phyloP scores from a whole-genome alignment of 1,284 basidiomycete genomes.

The Cryptococcus wingfieldii region DNA sequence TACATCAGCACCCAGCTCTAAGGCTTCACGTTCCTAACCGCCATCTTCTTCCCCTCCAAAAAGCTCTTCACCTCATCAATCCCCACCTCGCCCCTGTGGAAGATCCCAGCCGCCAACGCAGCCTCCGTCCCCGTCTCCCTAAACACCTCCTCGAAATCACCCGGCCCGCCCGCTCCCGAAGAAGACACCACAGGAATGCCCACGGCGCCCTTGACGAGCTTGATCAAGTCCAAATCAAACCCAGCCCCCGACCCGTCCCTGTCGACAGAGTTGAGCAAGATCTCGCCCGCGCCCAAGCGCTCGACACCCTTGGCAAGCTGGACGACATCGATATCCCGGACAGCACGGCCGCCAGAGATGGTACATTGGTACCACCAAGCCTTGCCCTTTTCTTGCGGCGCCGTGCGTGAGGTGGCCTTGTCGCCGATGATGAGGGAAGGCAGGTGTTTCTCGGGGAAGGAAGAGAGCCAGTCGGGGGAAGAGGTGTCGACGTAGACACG shows the following conservation, averaged over 20 bases:
- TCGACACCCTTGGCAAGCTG: constrained; percentile 88
- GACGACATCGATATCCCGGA: constrained; percentile 83
- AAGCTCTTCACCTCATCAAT: constrained; percentile 63
- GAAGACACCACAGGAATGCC: constrained; percentile 91
- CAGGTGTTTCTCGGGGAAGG: constrained; percentile 52
- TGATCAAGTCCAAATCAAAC: constrained; percentile 82
- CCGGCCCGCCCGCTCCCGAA: constrained; percentile 78
- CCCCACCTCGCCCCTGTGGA: constrained; percentile 83
- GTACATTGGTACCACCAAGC: constrained; percentile 99
- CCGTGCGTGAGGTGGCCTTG: constrained; percentile 51
- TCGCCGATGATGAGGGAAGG: constrained; percentile 47
- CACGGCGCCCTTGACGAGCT: constrained; percentile 69
- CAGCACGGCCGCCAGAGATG: constrained; percentile 84
- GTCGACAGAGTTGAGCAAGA: constrained; percentile 95
- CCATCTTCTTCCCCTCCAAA: constrained; percentile 55
- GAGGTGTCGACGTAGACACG: constrained; percentile 73
- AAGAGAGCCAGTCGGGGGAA: constrained; percentile 57
- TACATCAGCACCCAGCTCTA: constrained; percentile 26
- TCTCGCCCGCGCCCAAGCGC: constrained; percentile 86
- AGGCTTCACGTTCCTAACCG: constrained; percentile 22
- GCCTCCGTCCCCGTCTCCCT: constrained; percentile 76
- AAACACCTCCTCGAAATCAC: constrained; percentile 87
- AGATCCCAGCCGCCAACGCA: constrained; percentile 94
- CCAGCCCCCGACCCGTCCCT: constrained; percentile 89
- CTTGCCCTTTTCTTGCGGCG: constrained; percentile 62